Evolutionary conservation across 2,329 filamentous ascomycete species (phyloP).

Genomic region (Aspergillus niger): DNA sequence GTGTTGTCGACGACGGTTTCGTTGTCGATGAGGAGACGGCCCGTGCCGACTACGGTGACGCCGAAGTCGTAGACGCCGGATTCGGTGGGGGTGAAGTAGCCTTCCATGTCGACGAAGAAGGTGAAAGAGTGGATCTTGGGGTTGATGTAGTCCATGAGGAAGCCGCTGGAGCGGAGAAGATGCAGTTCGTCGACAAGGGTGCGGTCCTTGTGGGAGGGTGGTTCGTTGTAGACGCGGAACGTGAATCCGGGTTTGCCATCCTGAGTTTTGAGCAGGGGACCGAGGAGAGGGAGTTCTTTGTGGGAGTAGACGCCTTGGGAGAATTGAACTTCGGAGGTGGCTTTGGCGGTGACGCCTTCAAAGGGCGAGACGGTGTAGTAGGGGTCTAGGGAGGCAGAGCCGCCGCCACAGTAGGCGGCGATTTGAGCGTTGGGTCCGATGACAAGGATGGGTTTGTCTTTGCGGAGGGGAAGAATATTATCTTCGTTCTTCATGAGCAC

Average conservation of each 20-base stretch:
- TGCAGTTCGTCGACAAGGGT: constrained; percentile 55
- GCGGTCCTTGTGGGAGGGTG: constrained; percentile 52
- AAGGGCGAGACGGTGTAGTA: constrained; percentile 51
- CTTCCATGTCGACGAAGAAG: constrained; percentile 65
- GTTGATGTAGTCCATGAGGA: constrained; percentile 58
- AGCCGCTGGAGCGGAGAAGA: constrained; percentile 47
- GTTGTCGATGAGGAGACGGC: constrained; percentile 65
- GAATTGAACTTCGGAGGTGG: constrained; percentile 47
- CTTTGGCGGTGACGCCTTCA: constrained; percentile 44
- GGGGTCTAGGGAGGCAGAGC: constrained; percentile 58
- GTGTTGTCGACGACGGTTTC: constrained; percentile 66
- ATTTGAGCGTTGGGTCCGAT: constrained; percentile 58
- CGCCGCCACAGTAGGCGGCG: constrained; percentile 60
- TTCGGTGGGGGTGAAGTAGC: constrained; percentile 61
- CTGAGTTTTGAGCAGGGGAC: constrained; percentile 53
- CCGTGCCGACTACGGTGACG: constrained; percentile 66
- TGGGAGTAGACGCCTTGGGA: constrained; percentile 66
- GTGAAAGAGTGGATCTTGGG: constrained; percentile 54
- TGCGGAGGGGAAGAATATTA: constrained; percentile 59
- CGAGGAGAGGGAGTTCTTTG: constrained; percentile 63
- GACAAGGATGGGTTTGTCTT: constrained; percentile 50
- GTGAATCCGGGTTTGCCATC: constrained; percentile 60
- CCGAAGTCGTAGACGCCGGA: constrained; percentile 65
- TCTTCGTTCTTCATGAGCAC: constrained; percentile 74
- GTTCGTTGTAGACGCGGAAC: constrained; percentile 65